Evolutionary conservation across 257 asterid genomes (phyloP), one percentile per base, ranked within the genome.

Genomic region (Gentiana dahurica): DNA sequence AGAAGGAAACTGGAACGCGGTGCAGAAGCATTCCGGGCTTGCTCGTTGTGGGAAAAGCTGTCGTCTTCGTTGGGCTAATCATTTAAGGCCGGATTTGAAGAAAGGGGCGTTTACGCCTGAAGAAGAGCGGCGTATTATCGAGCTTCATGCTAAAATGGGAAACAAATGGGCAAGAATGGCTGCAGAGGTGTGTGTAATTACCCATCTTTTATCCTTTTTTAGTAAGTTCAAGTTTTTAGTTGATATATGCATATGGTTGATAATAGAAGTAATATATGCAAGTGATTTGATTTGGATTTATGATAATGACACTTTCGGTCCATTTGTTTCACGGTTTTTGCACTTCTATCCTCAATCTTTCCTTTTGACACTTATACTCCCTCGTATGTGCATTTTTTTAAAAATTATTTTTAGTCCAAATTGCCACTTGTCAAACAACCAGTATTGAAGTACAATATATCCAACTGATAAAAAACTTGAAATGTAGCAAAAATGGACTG

Each of bases 81-180:
- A 87, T 69, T 83, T 87, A 43, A 79, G 86, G 63, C 94, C 96
- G 9, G 80, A 84, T 78, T 70, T 87, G 13, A 87, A 75, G 58
- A 87, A 87, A 75, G 85, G 87, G 12, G 72, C 87, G 24, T 72
- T 87, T 66, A 87, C 78, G 55, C 65, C 63, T 1, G 96, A 87
- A 68, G 96, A 87, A 77, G 96, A 84, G 78, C 52, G 55, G 11
- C 87, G 58, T 54, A 81, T 87, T 59, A 69, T 79, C 50, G 82
- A 81, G 72, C 79, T 87, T 49, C 96, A 87, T 53, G 85, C 88
- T 58, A 76, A 81, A 67, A 74, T 84, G 74, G 94, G 94, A 59
- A 87, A 87, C 75, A 87, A 84, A 71, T 87, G 96, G 96, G 89
- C 94, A 13, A 76, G 84, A 64, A 87, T 87, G 89, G 96, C 96